phyloP scores from a whole-genome alignment of 768 basidiomycete species.

The Mycena olivaceomarginata region DNA sequence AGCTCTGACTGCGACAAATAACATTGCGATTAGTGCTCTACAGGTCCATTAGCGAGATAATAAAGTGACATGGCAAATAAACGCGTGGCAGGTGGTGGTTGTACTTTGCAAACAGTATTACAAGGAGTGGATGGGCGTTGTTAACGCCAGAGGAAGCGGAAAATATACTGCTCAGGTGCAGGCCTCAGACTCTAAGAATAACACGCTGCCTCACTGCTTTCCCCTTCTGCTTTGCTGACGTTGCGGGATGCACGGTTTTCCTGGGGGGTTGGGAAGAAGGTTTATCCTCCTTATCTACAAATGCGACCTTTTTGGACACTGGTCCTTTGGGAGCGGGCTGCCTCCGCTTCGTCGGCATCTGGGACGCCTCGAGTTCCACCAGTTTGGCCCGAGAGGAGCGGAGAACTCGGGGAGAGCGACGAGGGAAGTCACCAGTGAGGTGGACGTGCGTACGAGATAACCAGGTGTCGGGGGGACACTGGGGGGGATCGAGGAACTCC shows the following conservation, averaged over 20 bases:
- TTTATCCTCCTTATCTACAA: slow-evolving; percentile 6
- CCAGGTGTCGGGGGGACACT: background rate
- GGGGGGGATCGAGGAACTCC: background rate
- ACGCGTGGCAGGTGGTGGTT: too few relatives aligned
- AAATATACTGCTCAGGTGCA: background rate
- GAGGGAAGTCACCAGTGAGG: background rate
- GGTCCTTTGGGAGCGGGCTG: background rate
- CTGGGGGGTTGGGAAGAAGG: slow-evolving; percentile 1
- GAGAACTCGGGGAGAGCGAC: slow-evolving; percentile 21
- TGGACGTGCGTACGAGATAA: background rate
- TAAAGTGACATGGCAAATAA: too few relatives aligned
- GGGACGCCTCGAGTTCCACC: background rate
- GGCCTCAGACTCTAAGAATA: slow-evolving; percentile 13
- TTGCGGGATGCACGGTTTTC: background rate
- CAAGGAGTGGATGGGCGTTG: background rate
- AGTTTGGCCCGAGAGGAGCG: background rate
- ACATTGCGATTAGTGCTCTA: too few relatives aligned
- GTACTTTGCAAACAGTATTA: too few relatives aligned
- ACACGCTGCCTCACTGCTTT: slow-evolving; percentile 5
- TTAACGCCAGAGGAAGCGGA: background rate
- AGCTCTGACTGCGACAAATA: too few relatives aligned
- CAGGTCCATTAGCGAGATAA: too few relatives aligned
- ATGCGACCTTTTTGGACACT: slow-evolving; percentile 15
- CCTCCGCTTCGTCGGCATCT: slow-evolving; percentile 30
- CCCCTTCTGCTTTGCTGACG: background rate